These are phyloP conservation scores for Lentinula lateritia DNA, from an alignment of 768 basidiomycete species.

Conservation along the genomic window DNA sequence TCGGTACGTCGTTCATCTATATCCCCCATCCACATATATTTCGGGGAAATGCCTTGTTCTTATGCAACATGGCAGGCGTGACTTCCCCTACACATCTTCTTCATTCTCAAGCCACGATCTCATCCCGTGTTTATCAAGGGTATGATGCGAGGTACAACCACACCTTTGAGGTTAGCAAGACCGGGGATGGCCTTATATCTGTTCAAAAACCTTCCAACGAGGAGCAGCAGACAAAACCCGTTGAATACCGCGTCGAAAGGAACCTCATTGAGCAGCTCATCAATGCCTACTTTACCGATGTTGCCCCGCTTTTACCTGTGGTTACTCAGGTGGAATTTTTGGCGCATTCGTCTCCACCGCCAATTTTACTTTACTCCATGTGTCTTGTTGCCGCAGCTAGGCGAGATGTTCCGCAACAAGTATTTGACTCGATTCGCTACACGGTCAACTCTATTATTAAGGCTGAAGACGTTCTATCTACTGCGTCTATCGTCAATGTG, in stretches of 20 bases:
- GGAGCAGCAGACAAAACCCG: conserved; percentile 56
- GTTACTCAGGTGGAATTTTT: conserved; percentile 88
- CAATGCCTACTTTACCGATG: conserved; percentile 88
- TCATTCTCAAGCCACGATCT: conserved; percentile 85
- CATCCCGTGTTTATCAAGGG: conserved; percentile 77
- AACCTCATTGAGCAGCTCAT: conserved; percentile 77
- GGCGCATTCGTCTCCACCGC: conserved; percentile 62
- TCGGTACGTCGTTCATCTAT: conserved; percentile 36
- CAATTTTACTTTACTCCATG: conserved; percentile 87
- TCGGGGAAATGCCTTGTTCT: conserved; percentile 25
- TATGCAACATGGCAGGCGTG: conserved; percentile 62
- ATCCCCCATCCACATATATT: conserved; percentile 5
- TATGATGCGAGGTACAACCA: conserved; percentile 89
- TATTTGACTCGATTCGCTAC: conserved; percentile 88
- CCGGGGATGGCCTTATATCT: conserved; percentile 84
- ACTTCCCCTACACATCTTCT: conserved; percentile 83
- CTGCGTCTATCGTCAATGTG: conserved; percentile 79
- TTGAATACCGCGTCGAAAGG: conserved; percentile 71
- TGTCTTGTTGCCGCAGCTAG: conserved; percentile 88
- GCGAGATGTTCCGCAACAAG: conserved; percentile 72
- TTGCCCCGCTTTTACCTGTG: conserved; percentile 85
- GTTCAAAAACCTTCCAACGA: conserved; percentile 60
- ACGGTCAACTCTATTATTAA: conserved; percentile 85
- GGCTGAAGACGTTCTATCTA: conserved; percentile 86
- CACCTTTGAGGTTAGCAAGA: conserved; percentile 78